Conservation (phyloP, 768 basidiomycete species). For the Pholiota molesta region DNA sequence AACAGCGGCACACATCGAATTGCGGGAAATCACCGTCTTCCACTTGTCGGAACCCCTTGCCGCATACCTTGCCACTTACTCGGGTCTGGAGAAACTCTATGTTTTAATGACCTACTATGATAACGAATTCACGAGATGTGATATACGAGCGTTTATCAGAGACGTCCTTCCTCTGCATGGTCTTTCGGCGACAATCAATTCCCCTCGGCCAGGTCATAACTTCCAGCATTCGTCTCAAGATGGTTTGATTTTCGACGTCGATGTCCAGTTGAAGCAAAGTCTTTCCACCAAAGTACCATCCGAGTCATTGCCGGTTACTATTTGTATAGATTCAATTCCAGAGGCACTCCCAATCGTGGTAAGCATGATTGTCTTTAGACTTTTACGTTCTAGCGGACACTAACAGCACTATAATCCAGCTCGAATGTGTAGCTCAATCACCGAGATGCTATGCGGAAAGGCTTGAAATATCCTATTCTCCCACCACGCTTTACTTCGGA, state of each 20-base stretch:
- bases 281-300: not conserved
- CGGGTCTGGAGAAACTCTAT: not conserved
- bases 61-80: constrained; percentile 1
- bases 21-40: not conserved
- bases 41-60: not conserved
- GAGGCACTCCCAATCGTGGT: not conserved
- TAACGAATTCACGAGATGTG: not conserved
- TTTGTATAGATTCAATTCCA: not conserved
- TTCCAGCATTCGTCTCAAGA: not conserved
- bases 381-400: not conserved
- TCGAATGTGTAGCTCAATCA: not conserved
- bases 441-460: not conserved
- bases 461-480: not conserved
- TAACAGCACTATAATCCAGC: not conserved
- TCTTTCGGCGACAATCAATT: not conserved
- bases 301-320: not conserved
- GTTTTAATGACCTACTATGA: not conserved
- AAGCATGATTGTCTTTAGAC: not conserved
- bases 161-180: not conserved
- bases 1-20: not conserved
- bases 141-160: not conserved
- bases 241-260: not conserved
- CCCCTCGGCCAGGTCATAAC: not conserved
- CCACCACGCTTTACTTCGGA: not conserved
- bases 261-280: not conserved